Conservation (phyloP, 441 rosid species). For the Bocquillonia castaneifolia region DNA sequence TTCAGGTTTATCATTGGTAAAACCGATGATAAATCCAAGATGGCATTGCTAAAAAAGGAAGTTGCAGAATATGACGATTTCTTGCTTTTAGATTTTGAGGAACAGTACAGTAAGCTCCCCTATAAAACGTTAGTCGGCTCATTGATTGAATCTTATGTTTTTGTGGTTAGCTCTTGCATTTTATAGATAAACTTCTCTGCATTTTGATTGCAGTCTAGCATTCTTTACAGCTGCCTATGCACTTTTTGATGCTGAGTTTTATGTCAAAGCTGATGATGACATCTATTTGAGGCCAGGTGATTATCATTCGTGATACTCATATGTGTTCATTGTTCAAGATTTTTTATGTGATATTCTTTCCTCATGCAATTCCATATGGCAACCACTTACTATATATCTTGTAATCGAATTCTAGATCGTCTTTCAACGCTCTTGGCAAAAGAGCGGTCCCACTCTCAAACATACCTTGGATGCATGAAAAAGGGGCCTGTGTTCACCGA, state of each 20-base stretch:
- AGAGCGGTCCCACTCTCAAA: conserved; percentile 72
- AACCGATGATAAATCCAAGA: conserved; percentile 50
- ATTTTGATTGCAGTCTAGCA: conserved; percentile 50
- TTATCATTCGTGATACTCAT: conserved; percentile 10
- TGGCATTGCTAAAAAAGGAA: conserved; percentile 63
- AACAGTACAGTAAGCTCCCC: conserved; percentile 96
- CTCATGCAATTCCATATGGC: background rate
- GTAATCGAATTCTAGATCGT: conserved; percentile 49
- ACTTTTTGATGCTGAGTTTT: conserved; percentile 75
- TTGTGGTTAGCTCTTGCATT: background rate
- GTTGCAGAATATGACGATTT: conserved; percentile 77
- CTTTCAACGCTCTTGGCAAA: conserved; percentile 73
- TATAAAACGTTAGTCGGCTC: conserved; percentile 83
- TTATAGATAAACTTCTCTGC: background rate
- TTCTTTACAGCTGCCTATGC: conserved; percentile 88
- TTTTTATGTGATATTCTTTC: background rate
- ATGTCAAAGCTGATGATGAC: conserved; percentile 93
- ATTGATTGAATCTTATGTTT: conserved; percentile 2
- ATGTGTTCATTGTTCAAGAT: background rate
- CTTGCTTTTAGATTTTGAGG: conserved; percentile 74
- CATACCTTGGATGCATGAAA: conserved; percentile 91
- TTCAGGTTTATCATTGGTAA: conserved; percentile 76
- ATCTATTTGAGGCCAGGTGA: conserved; percentile 87
- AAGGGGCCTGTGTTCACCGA: conserved; percentile 84
- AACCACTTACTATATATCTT: no score